These are phyloP conservation scores for Phoma sp. DNA, from an alignment of 2,329 filamentous ascomycete genomes.

Conservation along the genomic window DNA sequence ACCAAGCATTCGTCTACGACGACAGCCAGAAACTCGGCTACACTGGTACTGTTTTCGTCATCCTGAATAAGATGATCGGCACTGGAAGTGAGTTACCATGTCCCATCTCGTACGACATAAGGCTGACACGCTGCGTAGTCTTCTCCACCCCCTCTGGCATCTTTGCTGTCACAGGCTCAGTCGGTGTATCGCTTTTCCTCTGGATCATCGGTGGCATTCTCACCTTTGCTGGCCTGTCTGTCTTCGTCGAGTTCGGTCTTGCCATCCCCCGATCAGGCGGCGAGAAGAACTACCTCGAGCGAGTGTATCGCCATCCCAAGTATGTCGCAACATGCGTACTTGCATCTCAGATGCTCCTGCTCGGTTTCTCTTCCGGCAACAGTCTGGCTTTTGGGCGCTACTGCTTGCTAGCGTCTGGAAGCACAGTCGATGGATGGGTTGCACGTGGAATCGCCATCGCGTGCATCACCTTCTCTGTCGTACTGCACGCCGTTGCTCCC, in stretches of 20 bases:
- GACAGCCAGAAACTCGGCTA: slow-evolving; percentile 44
- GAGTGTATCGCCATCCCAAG: slow-evolving; percentile 64
- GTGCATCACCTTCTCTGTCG: slow-evolving; percentile 60
- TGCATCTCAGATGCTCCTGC: slow-evolving; percentile 66
- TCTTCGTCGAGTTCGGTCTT: slow-evolving; percentile 69
- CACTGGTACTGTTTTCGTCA: slow-evolving; percentile 44
- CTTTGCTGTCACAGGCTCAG: slow-evolving; percentile 61
- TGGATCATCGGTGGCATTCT: slow-evolving; percentile 62
- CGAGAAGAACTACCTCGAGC: slow-evolving; percentile 71
- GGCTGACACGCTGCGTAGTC: slow-evolving; percentile 34
- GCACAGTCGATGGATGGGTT: slow-evolving; percentile 59
- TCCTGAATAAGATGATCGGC: slow-evolving; percentile 43
- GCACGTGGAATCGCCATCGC: slow-evolving; percentile 60
- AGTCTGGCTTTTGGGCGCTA: slow-evolving; percentile 66
- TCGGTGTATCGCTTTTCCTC: slow-evolving; percentile 60
- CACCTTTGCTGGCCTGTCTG: slow-evolving; percentile 64
- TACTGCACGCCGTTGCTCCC: slow-evolving; percentile 60
- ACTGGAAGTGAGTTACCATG: slow-evolving; percentile 31
- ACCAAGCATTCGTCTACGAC: slow-evolving; percentile 41
- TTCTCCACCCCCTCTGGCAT: slow-evolving; percentile 66
- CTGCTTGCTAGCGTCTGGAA: slow-evolving; percentile 62
- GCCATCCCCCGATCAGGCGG: slow-evolving; percentile 68
- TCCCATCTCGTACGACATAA: neutral
- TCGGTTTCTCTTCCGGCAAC: slow-evolving; percentile 67
- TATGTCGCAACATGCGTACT: slow-evolving; percentile 67